Conservation (phyloP, 1,284 basidiomycete genomes). For the Waitea zeae region DNA sequence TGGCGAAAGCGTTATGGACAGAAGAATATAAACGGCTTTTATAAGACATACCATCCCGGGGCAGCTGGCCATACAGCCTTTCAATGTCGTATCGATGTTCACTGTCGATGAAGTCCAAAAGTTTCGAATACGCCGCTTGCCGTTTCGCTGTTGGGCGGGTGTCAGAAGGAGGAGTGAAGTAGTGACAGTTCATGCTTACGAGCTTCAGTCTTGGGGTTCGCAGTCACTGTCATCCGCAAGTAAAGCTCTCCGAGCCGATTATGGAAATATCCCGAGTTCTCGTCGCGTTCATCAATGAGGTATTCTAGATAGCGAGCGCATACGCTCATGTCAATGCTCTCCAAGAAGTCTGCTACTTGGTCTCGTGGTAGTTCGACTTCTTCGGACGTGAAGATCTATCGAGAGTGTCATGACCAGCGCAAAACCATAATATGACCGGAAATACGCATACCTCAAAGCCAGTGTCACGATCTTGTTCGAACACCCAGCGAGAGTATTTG, state of each 20-base stretch:
- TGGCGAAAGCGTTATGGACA: conserved; percentile 2
- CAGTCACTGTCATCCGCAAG: conserved; percentile 40
- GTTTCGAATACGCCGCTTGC: conserved; percentile 39
- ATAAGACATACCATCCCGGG: conserved; percentile 44
- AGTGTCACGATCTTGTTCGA: conserved; percentile 52
- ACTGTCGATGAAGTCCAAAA: conserved; percentile 62
- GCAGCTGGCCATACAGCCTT: conserved; percentile 61
- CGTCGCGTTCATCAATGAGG: conserved; percentile 59
- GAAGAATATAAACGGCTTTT: background rate
- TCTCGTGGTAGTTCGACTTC: conserved; percentile 77
- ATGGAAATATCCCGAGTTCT: conserved; percentile 57
- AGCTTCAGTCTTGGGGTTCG: conserved; percentile 34
- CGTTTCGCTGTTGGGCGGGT: conserved; percentile 18
- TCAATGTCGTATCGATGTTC: conserved; percentile 67
- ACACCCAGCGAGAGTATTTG: conserved; percentile 70
- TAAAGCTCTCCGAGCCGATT: conserved; percentile 83
- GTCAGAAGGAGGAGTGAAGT: conserved; percentile 3
- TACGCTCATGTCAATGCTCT: conserved; percentile 45
- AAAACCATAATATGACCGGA: background rate
- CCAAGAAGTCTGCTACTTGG: conserved; percentile 64
- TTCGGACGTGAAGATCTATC: conserved; percentile 90
- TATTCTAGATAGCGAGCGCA: conserved; percentile 80
- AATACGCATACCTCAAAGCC: conserved; percentile 54
- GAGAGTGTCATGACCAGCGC: background rate
- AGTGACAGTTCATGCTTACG: conserved; percentile 18